These are phyloP conservation scores for Plasmopara muralis DNA, from an alignment of 352 stramenopile genomes.

Conservation along the genomic window DNA sequence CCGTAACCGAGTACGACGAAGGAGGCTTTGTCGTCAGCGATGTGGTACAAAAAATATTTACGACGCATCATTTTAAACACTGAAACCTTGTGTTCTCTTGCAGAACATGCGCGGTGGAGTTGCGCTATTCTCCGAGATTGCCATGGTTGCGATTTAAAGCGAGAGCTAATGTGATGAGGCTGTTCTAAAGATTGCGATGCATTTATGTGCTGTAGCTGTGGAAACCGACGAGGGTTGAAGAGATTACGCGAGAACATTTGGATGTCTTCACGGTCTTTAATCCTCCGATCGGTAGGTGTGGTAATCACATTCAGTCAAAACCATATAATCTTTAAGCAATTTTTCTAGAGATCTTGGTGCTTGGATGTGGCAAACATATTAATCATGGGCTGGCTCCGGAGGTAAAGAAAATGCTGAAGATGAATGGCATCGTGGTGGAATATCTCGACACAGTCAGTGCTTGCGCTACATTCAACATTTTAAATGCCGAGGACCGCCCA, in stretches of 20 bases:
- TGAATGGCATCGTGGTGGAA: conserved; percentile 80
- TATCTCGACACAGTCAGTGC: conserved; percentile 81
- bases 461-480: conserved; percentile 87
- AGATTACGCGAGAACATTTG: conserved; percentile 77
- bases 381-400: conserved; percentile 48
- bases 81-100: neutral
- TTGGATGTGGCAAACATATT: conserved; percentile 67
- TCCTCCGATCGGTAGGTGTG: conserved; percentile 49
- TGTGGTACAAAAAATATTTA: conserved; percentile 29
- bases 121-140: conserved; percentile 61
- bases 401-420: conserved; percentile 70
- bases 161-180: neutral
- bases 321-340: neutral
- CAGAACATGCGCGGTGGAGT: conserved; percentile 80
- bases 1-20: conserved; percentile 80
- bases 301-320: neutral
- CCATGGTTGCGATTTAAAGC: conserved; percentile 38
- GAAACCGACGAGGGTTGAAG: conserved; percentile 67
- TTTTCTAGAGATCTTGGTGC: conserved; percentile 64
- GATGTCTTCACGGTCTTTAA: conserved; percentile 70
- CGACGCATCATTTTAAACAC: neutral
- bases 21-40: conserved; percentile 81
- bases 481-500: conserved; percentile 85
- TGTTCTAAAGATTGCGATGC: neutral
- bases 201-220: conserved; percentile 39